Percentiles rank a stretch among this genome's conserved stretches.
These are phyloP conservation scores for Alternaria atra DNA, from an alignment of 2,329 filamentous ascomycete species.

Conservation along the genomic window DNA sequence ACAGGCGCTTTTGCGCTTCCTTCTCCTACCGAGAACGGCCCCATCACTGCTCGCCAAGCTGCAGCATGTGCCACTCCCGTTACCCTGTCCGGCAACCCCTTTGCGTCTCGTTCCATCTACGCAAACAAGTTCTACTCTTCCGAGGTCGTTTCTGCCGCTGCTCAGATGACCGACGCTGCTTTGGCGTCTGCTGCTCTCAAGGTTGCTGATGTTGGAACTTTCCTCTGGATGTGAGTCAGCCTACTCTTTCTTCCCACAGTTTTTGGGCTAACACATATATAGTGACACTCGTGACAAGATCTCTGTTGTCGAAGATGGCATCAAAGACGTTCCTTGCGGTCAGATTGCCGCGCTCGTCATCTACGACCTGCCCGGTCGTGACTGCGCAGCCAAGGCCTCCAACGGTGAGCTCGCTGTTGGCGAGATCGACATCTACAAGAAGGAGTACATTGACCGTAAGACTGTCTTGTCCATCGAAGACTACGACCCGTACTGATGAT, in stretches of 20 bases:
- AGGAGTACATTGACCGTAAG: slow-evolving; percentile 62
- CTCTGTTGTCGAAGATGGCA: slow-evolving; percentile 57
- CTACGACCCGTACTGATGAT: slow-evolving; percentile 2
- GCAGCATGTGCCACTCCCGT: slow-evolving; percentile 48
- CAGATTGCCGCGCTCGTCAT: slow-evolving; percentile 66
- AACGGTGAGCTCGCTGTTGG: slow-evolving; percentile 70
- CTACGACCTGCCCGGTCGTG: slow-evolving; percentile 71
- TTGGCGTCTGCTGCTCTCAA: slow-evolving; percentile 60
- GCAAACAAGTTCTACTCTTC: slow-evolving; percentile 64
- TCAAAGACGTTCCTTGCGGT: slow-evolving; percentile 60
- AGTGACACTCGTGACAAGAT: slow-evolving; percentile 62
- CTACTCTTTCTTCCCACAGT: not conserved
- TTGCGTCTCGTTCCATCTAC: slow-evolving; percentile 60
- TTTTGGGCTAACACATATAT: slow-evolving; percentile 34
- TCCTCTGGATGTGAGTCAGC: slow-evolving; percentile 62
- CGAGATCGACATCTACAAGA: slow-evolving; percentile 61
- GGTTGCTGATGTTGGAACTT: slow-evolving; percentile 62
- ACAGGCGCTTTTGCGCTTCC: slow-evolving; percentile 47
- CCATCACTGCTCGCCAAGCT: slow-evolving; percentile 44
- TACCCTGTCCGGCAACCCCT: slow-evolving; percentile 62
- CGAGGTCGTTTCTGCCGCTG: slow-evolving; percentile 64
- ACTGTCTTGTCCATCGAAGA: not conserved
- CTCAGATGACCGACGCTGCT: slow-evolving; percentile 63
- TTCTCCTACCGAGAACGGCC: slow-evolving; percentile 43
- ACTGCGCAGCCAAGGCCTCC: slow-evolving; percentile 71